These are phyloP conservation scores for Huntiella decipiens DNA, from an alignment of 2,329 filamentous ascomycete genomes.

Conservation along the genomic window DNA sequence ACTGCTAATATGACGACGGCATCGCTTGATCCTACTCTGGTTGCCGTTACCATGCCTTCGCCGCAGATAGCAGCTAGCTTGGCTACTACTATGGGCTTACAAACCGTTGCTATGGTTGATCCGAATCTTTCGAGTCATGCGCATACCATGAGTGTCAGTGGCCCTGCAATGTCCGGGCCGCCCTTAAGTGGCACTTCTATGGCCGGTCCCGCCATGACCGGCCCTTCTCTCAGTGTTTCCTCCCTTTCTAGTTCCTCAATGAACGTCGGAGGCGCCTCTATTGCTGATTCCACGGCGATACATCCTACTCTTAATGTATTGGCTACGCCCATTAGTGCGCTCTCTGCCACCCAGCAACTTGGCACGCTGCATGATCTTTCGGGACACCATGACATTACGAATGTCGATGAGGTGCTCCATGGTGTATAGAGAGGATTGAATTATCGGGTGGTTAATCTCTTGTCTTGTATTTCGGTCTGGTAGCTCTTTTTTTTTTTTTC, in stretches of 20 bases:
- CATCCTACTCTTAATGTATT: slow-evolving; percentile 8
- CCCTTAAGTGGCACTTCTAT: too few relatives aligned
- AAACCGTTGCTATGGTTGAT: slow-evolving; percentile 5
- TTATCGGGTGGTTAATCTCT: background rate
- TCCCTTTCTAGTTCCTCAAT: too few relatives aligned
- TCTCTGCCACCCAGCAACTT: slow-evolving; percentile 1
- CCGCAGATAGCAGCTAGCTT: slow-evolving; percentile 8
- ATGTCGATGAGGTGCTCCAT: slow-evolving; percentile 9
- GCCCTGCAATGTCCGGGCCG: background rate
- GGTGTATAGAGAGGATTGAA: slow-evolving; percentile 4
- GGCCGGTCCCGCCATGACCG: too few relatives aligned
- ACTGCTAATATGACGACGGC: slow-evolving; percentile 10
- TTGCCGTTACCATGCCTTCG: slow-evolving; percentile 9
- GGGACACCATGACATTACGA: background rate
- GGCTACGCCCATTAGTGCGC: slow-evolving; percentile 6
- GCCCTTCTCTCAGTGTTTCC: too few relatives aligned
- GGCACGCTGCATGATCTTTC: slow-evolving; percentile 3
- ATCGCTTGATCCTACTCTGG: slow-evolving; percentile 8
- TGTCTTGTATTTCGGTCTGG: background rate
- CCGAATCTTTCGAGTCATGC: slow-evolving; percentile 6
- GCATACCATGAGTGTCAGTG: slow-evolving; percentile 3
- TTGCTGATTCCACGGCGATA: slow-evolving; percentile 3
- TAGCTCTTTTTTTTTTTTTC: background rate
- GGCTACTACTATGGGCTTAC: slow-evolving; percentile 7
- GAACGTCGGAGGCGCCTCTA: background rate